These are phyloP conservation scores for Volvariella volvacea DNA, from an alignment of 1,284 basidiomycete species.

Conservation along the genomic window DNA sequence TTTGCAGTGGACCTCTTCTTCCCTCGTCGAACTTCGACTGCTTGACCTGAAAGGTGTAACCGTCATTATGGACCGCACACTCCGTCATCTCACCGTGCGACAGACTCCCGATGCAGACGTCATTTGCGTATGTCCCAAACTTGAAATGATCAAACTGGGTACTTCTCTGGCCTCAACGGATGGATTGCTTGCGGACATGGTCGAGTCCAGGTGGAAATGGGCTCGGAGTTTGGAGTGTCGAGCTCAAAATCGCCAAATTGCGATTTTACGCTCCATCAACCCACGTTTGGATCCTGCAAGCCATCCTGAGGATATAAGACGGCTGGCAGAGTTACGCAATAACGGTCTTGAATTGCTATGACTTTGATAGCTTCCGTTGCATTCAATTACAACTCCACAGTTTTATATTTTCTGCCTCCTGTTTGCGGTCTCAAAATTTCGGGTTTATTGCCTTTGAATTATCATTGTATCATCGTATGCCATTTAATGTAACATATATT, in stretches of 20 bases:
- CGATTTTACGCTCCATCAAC: conserved; percentile 11
- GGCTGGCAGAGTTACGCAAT: conserved; percentile 5
- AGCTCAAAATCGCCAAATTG: conserved; percentile 3
- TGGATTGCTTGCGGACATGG: conserved; percentile 10
- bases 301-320: conserved; percentile 8
- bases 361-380: background rate
- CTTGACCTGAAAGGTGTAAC: conserved; percentile 8
- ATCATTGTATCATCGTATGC: too few relatives aligned
- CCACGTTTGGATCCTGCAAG: conserved; percentile 7
- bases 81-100: conserved; percentile 8
- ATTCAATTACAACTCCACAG: too few relatives aligned
- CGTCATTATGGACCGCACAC: conserved; percentile 9
- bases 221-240: background rate
- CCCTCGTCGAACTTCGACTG: conserved; percentile 7
- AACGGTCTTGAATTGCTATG: conserved; percentile 8
- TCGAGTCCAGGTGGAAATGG: conserved; percentile 10
- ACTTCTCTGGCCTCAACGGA: conserved; percentile 11
- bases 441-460: too few relatives aligned
- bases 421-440: too few relatives aligned
- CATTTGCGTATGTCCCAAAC: conserved; percentile 10
- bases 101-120: background rate
- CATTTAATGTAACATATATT: too few relatives aligned
- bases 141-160: conserved; percentile 12
- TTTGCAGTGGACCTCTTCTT: conserved; percentile 7
- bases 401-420: too few relatives aligned